Percentiles rank a stretch among this genome's conserved stretches.
phyloP scores from a whole-genome alignment of 208 protist species.

The Acanthamoeba lugdunensis region DNA sequence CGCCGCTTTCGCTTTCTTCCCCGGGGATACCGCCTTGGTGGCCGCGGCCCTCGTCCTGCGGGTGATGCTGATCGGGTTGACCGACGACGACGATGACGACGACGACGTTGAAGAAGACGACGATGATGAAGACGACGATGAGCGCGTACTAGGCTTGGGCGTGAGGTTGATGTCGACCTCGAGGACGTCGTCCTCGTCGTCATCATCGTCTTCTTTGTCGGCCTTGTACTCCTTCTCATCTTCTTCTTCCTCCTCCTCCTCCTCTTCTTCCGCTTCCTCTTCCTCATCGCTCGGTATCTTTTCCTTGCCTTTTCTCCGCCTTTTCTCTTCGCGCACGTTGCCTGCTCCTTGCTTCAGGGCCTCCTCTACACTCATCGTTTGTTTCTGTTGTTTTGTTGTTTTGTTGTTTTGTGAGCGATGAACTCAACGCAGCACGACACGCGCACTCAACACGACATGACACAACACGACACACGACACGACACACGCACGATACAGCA shows the following conservation, averaged over 20 bases:
- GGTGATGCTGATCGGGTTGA: no score
- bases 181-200: neutral
- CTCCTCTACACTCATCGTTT: neutral
- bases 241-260: neutral
- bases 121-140: no score
- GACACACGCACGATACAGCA: no score
- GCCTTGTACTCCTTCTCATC: neutral
- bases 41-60: neutral
- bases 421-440: no score
- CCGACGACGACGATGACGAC: no score
- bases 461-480: neutral
- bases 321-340: neutral
- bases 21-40: neutral
- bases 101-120: no score
- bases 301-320: neutral
- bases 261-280: neutral
- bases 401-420: no score
- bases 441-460: no score
- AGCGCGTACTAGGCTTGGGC: no score
- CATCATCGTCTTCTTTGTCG: neutral
- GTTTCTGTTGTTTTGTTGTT: neutral
- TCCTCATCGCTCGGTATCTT: neutral
- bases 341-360: neutral
- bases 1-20: neutral
- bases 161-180: no score